phyloP scores from a whole-genome alignment of 2,329 filamentous ascomycete species.

The Mollisiaceae sp. region DNA sequence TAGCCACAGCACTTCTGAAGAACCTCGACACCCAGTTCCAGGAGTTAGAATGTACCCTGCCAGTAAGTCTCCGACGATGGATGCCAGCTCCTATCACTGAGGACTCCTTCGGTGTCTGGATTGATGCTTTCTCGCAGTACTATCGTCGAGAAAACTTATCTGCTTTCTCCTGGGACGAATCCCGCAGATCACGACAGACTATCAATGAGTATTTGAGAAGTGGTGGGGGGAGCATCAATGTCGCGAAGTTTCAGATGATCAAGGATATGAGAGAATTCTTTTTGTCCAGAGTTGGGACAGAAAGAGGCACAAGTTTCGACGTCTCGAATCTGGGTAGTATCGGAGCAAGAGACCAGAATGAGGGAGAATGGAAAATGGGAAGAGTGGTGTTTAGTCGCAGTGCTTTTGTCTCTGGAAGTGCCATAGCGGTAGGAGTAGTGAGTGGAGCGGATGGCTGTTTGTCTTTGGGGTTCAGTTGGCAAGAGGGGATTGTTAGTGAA shows the following conservation, averaged over 20 bases:
- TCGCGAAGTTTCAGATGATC: slow-evolving; percentile 14
- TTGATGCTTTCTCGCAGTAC: slow-evolving; percentile 21
- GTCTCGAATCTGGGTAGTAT: slow-evolving; percentile 25
- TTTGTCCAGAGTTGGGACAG: slow-evolving; percentile 8
- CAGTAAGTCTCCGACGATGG: slow-evolving; percentile 21
- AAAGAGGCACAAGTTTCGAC: slow-evolving; percentile 20
- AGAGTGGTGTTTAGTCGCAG: slow-evolving; percentile 25
- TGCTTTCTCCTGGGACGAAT: slow-evolving; percentile 18
- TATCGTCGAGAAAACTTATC: slow-evolving; percentile 3
- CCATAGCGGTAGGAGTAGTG: slow-evolving; percentile 21
- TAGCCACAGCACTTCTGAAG: slow-evolving; percentile 15
- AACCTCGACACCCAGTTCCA: slow-evolving; percentile 5
- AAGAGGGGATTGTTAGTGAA: slow-evolving; percentile 19
- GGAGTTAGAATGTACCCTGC: slow-evolving; percentile 16
- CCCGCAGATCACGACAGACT: slow-evolving; percentile 6
- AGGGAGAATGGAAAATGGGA: slow-evolving; percentile 17
- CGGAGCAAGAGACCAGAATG: background rate
- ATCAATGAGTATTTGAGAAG: slow-evolving; percentile 16
- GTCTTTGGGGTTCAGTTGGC: slow-evolving; percentile 25
- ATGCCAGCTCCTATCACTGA: slow-evolving; percentile 12
- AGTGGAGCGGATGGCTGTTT: slow-evolving; percentile 27
- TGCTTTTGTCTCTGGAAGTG: slow-evolving; percentile 23
- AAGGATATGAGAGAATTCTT: slow-evolving; percentile 19
- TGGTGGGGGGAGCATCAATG: slow-evolving; percentile 6
- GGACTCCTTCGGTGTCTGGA: slow-evolving; percentile 20